Percentiles rank a stretch among this genome's conserved stretches.
phyloP scores from a whole-genome alignment of 495 filamentous ascomycete species.

The Trichoderma asperelloides region DNA sequence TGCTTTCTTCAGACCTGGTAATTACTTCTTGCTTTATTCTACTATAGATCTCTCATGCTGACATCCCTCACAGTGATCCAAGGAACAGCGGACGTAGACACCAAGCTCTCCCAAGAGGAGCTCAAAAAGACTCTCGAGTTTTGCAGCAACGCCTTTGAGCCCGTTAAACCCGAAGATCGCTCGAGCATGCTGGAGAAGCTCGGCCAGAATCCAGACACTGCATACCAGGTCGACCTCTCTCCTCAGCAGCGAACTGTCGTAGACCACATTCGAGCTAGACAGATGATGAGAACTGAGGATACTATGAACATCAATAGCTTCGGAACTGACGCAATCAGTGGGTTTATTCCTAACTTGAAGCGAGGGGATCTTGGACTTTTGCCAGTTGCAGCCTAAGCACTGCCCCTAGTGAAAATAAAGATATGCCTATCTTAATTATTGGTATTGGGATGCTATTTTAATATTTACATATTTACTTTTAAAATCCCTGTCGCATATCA shows the following conservation, averaged over 20 bases:
- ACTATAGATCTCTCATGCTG: neutral
- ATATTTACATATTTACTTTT: too few relatives aligned
- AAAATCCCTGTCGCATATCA: too few relatives aligned
- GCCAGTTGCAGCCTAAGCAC: too few relatives aligned
- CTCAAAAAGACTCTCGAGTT: constrained; percentile 32
- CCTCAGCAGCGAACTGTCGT: constrained; percentile 27
- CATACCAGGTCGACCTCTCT: constrained; percentile 15
- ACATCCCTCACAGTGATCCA: constrained; percentile 27
- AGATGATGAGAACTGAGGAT: constrained; percentile 23
- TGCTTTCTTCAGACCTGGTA: constrained; percentile 27
- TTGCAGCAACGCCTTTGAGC: constrained; percentile 24
- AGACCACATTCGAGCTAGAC: constrained; percentile 20
- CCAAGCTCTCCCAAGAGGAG: constrained; percentile 26
- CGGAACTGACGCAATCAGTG: constrained; percentile 26
- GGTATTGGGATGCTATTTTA: too few relatives aligned
- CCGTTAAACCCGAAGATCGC: constrained; percentile 16
- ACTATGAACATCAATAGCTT: constrained; percentile 27
- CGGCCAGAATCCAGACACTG: constrained; percentile 11
- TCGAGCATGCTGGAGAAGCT: constrained; percentile 16
- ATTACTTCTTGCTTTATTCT: constrained; percentile 21
- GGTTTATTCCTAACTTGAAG: constrained; percentile 21
- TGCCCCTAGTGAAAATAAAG: too few relatives aligned
- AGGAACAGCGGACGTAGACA: constrained; percentile 25
- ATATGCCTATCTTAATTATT: too few relatives aligned
- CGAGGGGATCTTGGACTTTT: constrained; percentile 22